Evolutionary conservation across 495 filamentous ascomycete genomes (phyloP).

Genomic region (Neurospora terricola): DNA sequence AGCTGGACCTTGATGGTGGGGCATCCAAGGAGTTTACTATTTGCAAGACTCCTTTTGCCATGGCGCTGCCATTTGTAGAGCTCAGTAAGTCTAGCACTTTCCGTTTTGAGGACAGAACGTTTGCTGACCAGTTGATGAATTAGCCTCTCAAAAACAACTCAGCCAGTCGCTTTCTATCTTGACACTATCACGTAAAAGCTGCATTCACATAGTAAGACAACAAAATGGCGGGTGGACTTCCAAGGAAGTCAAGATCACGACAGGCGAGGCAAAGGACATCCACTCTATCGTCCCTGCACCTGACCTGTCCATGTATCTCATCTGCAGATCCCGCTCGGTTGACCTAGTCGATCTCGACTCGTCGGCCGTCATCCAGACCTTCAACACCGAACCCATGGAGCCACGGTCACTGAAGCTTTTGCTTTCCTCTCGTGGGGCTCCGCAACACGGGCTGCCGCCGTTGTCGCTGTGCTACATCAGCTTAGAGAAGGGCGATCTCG

Average conservation of each 20-base stretch:
- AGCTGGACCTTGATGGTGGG: constrained; percentile 30
- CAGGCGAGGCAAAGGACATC: constrained; percentile 20
- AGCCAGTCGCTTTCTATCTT: constrained; percentile 19
- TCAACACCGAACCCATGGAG: constrained; percentile 46
- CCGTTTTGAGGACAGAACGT: neutral
- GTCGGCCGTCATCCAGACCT: constrained; percentile 42
- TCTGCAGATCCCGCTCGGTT: constrained; percentile 36
- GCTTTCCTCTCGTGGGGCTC: constrained; percentile 35
- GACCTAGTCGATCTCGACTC: constrained; percentile 45
- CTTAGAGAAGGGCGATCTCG: constrained; percentile 40
- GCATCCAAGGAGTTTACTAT: constrained; percentile 27
- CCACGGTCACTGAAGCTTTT: constrained; percentile 38
- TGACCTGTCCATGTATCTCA: constrained; percentile 34
- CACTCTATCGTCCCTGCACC: constrained; percentile 32
- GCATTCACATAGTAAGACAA: constrained; percentile 35
- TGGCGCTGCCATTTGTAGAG: constrained; percentile 31
- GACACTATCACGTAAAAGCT: constrained; percentile 32
- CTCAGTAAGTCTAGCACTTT: constrained; percentile 20
- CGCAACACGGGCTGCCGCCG: constrained; percentile 37
- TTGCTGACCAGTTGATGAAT: neutral
- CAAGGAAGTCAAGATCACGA: constrained; percentile 24
- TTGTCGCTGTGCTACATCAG: constrained; percentile 46
- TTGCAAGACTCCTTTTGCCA: constrained; percentile 35
- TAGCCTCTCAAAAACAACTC: constrained; percentile 5
- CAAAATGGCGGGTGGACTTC: constrained; percentile 27